A percentile compares a stretch with the other conserved stretches of the same genome.
Evolutionary conservation across 176 grass and related monocot species (phyloP).

Genomic region (Triticum timopheevii): DNA sequence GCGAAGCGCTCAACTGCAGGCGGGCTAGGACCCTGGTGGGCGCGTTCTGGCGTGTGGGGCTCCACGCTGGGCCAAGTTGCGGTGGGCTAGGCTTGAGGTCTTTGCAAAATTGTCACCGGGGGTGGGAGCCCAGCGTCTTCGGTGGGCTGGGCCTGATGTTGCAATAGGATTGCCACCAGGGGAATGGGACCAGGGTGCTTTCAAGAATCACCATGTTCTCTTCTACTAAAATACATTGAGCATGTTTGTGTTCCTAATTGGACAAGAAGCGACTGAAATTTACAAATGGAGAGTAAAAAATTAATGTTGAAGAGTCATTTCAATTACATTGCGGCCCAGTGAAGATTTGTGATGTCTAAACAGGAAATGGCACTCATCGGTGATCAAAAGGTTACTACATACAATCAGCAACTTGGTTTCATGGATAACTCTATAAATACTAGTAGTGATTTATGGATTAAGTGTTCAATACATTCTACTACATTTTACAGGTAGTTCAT

Average conservation of each 20-base stretch:
- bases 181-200: neutral
- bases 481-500: neutral
- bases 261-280: constrained; percentile 15
- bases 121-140: no score
- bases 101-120: no score
- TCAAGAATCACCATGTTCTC: neutral
- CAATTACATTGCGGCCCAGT: neutral
- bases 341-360: constrained; percentile 10
- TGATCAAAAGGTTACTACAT: constrained; percentile 11
- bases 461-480: neutral
- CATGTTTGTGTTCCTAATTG: neutral
- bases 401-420: neutral
- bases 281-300: neutral
- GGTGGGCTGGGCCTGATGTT: no score
- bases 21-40: no score
- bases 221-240: neutral
- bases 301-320: constrained; percentile 10
- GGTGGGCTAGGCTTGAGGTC: no score
- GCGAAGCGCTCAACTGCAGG: no score
- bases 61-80: no score
- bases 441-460: neutral
- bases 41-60: no score
- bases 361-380: neutral
- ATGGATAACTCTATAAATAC: neutral
- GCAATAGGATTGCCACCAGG: no score